Conservation (phyloP, 257 asterid species). For the Verbena officinalis region DNA sequence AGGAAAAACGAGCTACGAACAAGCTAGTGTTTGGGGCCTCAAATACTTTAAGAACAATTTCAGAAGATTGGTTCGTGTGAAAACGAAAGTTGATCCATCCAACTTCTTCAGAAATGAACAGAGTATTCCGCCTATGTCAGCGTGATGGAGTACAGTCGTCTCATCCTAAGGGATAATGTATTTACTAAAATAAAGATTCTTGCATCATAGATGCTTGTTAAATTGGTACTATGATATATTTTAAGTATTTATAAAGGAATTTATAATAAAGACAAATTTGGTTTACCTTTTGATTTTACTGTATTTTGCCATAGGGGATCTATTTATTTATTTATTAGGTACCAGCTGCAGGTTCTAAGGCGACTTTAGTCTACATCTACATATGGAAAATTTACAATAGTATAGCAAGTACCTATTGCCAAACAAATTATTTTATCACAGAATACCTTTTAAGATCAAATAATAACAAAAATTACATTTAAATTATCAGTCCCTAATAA, state of each 20-base stretch:
- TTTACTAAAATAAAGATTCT: not conserved
- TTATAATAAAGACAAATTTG: not conserved
- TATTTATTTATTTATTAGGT: too few species aligned
- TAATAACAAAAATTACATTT: too few species aligned
- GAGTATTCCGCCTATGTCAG: conserved; percentile 29
- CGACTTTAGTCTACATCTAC: too few species aligned
- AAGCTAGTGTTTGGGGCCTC: conserved; percentile 37
- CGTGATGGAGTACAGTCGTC: not conserved
- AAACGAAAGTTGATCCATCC: conserved; percentile 35
- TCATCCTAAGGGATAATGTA: not conserved
- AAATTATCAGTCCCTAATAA: too few species aligned
- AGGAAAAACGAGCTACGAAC: conserved; percentile 30
- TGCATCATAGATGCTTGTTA: not conserved
- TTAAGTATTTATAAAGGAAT: too few species aligned
- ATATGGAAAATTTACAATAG: too few species aligned
- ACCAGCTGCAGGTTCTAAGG: too few species aligned
- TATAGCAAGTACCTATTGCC: too few species aligned
- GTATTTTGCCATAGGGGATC: too few species aligned
- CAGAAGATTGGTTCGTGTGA: conserved; percentile 30
- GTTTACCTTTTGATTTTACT: not conserved
- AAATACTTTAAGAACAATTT: conserved; percentile 35
- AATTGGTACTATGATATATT: too few species aligned
- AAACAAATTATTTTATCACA: too few species aligned
- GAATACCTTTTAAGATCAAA: too few species aligned
- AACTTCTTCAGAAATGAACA: conserved; percentile 42